Evolutionary conservation across 2,329 filamentous ascomycete genomes (phyloP).

Genomic region (Pseudogymnoascus sp.): DNA sequence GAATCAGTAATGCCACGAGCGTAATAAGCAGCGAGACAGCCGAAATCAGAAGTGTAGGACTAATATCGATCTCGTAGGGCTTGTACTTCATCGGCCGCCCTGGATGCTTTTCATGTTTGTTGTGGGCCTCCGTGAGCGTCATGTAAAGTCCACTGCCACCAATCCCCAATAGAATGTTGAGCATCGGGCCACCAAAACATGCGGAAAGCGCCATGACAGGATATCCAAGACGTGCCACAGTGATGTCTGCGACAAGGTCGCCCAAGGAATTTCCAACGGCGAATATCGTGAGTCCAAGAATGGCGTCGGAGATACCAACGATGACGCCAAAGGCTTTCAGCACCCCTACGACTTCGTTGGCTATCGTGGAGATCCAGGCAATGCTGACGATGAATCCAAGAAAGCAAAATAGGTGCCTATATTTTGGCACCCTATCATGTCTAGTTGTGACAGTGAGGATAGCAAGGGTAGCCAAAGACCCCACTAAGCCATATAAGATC

Average conservation of each 20-base stretch:
- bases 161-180: conserved; percentile 92
- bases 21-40: conserved; percentile 78
- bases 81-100: conserved; percentile 57
- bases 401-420: conserved; percentile 75
- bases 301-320: conserved; percentile 85
- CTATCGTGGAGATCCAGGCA: conserved; percentile 93
- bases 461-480: conserved; percentile 59
- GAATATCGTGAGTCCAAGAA: conserved; percentile 91
- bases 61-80: conserved; percentile 77
- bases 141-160: conserved; percentile 88
- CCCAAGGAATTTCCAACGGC: conserved; percentile 93
- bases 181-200: conserved; percentile 96
- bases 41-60: conserved; percentile 76
- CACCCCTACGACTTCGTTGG: conserved; percentile 89
- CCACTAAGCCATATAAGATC: conserved; percentile 57
- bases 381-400: conserved; percentile 87
- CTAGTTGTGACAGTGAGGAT: conserved; percentile 64
- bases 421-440: conserved; percentile 58
- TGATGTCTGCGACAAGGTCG: conserved; percentile 90
- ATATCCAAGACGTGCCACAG: conserved; percentile 84
- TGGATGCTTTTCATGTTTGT: conserved; percentile 60
- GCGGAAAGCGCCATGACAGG: conserved; percentile 93
- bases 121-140: conserved; percentile 64
- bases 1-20: conserved; percentile 67
- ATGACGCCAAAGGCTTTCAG: conserved; percentile 91